A percentile compares a stretch with the other conserved stretches of the same genome.
Evolutionary conservation across 257 asterid species (phyloP).

Genomic region (Plantago major): DNA sequence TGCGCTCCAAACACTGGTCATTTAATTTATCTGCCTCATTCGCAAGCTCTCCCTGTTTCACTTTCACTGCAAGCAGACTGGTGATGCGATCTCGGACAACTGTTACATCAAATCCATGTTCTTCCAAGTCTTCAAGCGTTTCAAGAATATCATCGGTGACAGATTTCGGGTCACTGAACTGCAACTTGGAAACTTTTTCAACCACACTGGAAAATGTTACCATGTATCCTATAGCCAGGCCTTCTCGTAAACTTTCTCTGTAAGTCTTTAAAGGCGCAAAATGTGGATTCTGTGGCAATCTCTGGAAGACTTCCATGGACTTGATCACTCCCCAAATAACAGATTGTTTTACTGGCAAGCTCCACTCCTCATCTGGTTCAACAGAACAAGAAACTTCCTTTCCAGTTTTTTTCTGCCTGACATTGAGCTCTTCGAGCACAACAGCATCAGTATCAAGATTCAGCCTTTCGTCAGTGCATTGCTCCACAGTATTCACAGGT

Average conservation of each 20-base stretch:
- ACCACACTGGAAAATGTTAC: constrained; percentile 58
- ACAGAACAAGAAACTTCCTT: background rate
- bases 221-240: constrained; percentile 32
- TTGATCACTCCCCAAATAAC: background rate
- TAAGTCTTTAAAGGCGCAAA: background rate
- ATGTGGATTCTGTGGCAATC: constrained; percentile 7
- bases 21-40: constrained; percentile 22
- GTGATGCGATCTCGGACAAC: constrained; percentile 35
- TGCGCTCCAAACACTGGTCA: constrained; percentile 25
- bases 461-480: constrained; percentile 1
- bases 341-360: background rate
- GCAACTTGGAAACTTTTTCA: constrained; percentile 48
- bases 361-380: background rate
- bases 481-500: constrained; percentile 9
- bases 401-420: background rate
- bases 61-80: constrained; percentile 33
- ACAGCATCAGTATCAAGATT: background rate
- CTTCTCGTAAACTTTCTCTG: constrained; percentile 5
- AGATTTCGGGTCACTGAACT: constrained; percentile 37
- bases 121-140: constrained; percentile 57
- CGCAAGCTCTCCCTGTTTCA: constrained; percentile 33
- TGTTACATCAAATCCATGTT: constrained; percentile 57
- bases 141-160: constrained; percentile 29
- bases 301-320: constrained; percentile 10
- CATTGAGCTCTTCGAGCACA: background rate